A percentile compares a stretch with the other conserved stretches of the same genome.
Conservation (phyloP, 495 filamentous ascomycete species). For the Aspergillus nidulans region DNA sequence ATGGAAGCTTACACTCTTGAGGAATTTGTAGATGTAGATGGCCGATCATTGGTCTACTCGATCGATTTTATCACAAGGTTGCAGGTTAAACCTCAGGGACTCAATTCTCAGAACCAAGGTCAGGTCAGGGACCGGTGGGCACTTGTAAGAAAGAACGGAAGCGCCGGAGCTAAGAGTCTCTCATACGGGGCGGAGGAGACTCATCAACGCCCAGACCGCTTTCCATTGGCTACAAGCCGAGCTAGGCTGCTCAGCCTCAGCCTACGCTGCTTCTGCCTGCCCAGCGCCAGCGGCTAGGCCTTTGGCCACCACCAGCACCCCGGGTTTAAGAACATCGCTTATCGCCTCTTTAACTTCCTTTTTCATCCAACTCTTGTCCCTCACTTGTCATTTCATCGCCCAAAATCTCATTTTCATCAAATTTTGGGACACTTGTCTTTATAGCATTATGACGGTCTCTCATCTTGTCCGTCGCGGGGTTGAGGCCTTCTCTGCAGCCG, state of each 20-base stretch:
- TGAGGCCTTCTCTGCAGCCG: conserved; percentile 18
- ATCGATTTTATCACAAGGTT: too few species aligned
- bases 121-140: too few species aligned
- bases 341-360: not conserved
- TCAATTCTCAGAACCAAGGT: too few species aligned
- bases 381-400: conserved; percentile 4
- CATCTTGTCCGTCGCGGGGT: conserved; percentile 27
- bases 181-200: too few species aligned
- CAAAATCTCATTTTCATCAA: not conserved
- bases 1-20: too few species aligned
- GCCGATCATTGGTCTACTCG: too few species aligned
- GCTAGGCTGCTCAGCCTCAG: conserved; percentile 1
- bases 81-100: too few species aligned
- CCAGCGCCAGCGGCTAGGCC: too few species aligned
- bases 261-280: conserved; percentile 3
- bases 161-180: not conserved
- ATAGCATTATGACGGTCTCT: conserved; percentile 20
- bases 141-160: not conserved
- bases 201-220: not conserved
- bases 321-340: conserved; percentile 1
- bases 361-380: conserved; percentile 9
- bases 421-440: not conserved
- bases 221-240: not conserved
- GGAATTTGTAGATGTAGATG: too few species aligned
- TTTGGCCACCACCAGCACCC: not conserved